Conservation (phyloP, 2,329 filamentous ascomycete genomes). For the Canariomyces notabilis region DNA sequence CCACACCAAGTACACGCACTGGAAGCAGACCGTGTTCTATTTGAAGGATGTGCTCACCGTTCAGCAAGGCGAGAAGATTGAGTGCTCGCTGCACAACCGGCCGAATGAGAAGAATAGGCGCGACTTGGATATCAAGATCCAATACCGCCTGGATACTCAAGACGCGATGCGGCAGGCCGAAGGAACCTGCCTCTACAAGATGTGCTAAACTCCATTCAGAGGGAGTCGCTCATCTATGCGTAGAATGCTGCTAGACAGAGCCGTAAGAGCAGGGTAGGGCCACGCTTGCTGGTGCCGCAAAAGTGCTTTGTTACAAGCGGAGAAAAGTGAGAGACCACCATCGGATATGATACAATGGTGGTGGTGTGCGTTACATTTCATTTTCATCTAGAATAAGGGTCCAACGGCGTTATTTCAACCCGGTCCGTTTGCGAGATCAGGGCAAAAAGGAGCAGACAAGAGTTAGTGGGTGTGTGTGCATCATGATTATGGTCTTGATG, state of each 20-base stretch:
- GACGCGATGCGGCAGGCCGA: conserved; percentile 64
- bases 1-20: conserved; percentile 98
- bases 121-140: conserved; percentile 85
- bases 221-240: background rate
- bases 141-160: conserved; percentile 73
- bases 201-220: conserved; percentile 48
- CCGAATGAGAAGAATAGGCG: conserved; percentile 93
- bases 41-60: conserved; percentile 89
- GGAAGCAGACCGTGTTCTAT: conserved; percentile 99
- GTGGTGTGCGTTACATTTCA: background rate
- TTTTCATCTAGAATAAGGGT: background rate
- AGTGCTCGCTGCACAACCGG: conserved; percentile 70
- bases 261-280: too few species aligned
- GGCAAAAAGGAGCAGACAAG: background rate
- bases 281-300: too few species aligned
- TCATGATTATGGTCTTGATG: conserved; percentile 6
- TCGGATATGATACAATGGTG: too few species aligned
- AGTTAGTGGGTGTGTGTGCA: background rate
- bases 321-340: background rate
- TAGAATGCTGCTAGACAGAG: background rate
- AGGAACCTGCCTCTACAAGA: conserved; percentile 75
- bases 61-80: conserved; percentile 75
- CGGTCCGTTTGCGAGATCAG: background rate
- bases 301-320: too few species aligned
- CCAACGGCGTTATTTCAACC: background rate